Base-by-base conservation (phyloP, 139 green algal species). In the Pedinophyceae sp. region DNA sequence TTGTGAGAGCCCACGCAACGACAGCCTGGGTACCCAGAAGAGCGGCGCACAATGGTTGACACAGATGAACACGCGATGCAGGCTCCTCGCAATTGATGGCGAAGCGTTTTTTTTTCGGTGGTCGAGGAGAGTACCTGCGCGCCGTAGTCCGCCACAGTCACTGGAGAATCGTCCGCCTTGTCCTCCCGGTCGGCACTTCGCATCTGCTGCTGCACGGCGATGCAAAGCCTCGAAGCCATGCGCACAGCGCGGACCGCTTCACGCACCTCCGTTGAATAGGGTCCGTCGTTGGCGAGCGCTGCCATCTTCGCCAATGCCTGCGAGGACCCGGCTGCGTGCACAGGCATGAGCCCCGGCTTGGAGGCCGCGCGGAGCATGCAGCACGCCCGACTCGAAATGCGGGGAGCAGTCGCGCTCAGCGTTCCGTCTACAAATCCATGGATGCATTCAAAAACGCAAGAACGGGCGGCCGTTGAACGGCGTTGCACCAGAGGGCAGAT, bases 71-170 rank as follows among this genome's bases (percentile, higher is more conserved):
- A 49, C 38, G 38, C 38, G 15, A 46, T 46, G 16, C 15, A n/a
- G 15, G 38, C 15, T 46, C 15, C 15, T 15, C 15, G 38, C 15
- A 46, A 46, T 15, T 15, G 15, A 15, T 16, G 38, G 16, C 15
- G 38, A n/a, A 16, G 15, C 15, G 15, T 51, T 7, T 19, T 13
- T 18, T 27, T 27, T 27, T 27, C 18, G 18, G n/a, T 27, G 6
- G 18, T 15, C 23, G 18, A 27, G 16, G 23, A 27, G 16, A 13
- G 30, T n/a, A 28, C 7, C 19, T 27, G 38, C 67, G 46, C 43
- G 82, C 76, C 84, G 62, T 93, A 95, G 61, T 97, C 89, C 7
- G 89, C 89, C 3, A 97, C 83, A 2, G 89, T 97, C 0, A 97
- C 89, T 19, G 89, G 89, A 0, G 76, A 89, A 24, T 74, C 70